Conservation (phyloP, 805 yeast species). For the Isabelozyma pseudorhagii region DNA sequence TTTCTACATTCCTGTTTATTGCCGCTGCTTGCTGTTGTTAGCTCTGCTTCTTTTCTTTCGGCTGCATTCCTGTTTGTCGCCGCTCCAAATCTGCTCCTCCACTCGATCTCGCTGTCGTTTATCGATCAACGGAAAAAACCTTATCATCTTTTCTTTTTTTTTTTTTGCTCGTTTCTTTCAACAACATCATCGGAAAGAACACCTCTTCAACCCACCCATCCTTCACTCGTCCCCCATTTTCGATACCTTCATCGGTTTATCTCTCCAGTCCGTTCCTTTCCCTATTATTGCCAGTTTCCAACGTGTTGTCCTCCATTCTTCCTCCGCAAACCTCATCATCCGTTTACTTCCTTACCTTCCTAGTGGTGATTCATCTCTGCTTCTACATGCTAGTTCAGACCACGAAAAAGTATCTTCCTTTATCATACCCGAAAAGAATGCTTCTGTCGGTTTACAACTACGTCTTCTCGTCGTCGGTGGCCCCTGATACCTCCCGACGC, state of each 20-base stretch:
- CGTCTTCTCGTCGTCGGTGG: constrained; percentile 10
- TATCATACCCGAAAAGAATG: constrained; percentile 9
- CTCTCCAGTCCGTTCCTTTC: too few relatives aligned
- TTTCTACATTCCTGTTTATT: too few relatives aligned
- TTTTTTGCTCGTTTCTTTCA: neutral
- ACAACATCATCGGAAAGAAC: neutral
- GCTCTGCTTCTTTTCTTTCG: too few relatives aligned
- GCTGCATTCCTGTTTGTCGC: too few relatives aligned
- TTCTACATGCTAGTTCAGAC: neutral
- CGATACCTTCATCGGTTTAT: neutral
- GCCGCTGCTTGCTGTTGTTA: too few relatives aligned
- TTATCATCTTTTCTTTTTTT: neutral
- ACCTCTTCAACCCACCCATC: neutral
- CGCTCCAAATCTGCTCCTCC: too few relatives aligned
- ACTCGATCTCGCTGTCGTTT: too few relatives aligned
- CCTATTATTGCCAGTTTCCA: neutral
- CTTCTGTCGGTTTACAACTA: constrained; percentile 24
- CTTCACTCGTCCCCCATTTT: neutral
- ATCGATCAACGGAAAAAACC: too few relatives aligned
- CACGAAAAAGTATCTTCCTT: neutral
- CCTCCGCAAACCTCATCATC: neutral
- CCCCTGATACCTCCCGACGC: constrained; percentile 1
- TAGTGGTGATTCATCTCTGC: neutral
- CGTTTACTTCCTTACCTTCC: neutral
- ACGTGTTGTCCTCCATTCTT: neutral